Evolutionary conservation across 2,329 filamentous ascomycete species (phyloP).

Genomic region (Diaporthe vexans): DNA sequence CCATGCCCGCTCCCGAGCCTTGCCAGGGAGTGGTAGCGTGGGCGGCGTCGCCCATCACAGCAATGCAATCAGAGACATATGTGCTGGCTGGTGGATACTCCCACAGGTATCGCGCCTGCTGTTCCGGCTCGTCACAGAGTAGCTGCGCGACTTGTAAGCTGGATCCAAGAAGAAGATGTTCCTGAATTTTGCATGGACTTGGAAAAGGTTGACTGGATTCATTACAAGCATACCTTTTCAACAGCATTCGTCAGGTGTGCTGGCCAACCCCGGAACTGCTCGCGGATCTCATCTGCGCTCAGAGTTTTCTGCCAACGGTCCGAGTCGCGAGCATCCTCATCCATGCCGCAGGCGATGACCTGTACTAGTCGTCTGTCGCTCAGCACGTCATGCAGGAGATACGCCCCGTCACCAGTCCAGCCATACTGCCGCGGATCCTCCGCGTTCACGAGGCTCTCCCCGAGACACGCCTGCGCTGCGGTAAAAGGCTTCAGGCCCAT

Average conservation of each 20-base stretch:
- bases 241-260: not conserved
- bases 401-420: slow-evolving; percentile 43
- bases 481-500: slow-evolving; percentile 43
- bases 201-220: not conserved
- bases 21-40: slow-evolving; percentile 34
- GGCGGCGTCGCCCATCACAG: slow-evolving; percentile 44
- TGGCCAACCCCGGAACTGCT: slow-evolving; percentile 33
- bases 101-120: slow-evolving; percentile 45
- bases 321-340: slow-evolving; percentile 25
- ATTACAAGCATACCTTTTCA: not conserved
- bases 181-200: not conserved
- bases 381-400: slow-evolving; percentile 42
- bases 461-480: slow-evolving; percentile 34
- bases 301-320: slow-evolving; percentile 33
- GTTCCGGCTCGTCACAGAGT: slow-evolving; percentile 44
- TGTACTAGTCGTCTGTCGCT: slow-evolving; percentile 41
- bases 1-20: slow-evolving; percentile 33
- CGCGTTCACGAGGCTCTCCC: slow-evolving; percentile 39
- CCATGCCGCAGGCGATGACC: slow-evolving; percentile 37
- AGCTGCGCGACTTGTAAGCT: slow-evolving; percentile 40
- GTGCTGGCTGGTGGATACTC: slow-evolving; percentile 44
- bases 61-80: slow-evolving; percentile 44
- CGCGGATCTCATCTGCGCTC: slow-evolving; percentile 43
- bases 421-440: slow-evolving; percentile 46
- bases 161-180: no score